Evolutionary conservation across 768 basidiomycete species (phyloP).

Genomic region (Antrodiella citrinella): DNA sequence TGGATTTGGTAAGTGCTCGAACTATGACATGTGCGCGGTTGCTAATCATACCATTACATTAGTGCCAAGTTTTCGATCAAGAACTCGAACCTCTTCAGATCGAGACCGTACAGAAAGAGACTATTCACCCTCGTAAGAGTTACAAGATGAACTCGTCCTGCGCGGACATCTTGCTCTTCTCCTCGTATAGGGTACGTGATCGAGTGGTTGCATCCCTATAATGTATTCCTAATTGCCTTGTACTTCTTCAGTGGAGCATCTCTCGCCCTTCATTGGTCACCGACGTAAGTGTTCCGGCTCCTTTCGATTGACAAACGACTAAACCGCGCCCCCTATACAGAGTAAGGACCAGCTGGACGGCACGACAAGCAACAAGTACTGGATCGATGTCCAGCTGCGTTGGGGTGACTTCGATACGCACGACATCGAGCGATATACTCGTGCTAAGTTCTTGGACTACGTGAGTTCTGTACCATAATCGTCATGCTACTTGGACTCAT

Average conservation of each 20-base stretch:
- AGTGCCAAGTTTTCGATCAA: slow-evolving; percentile 99
- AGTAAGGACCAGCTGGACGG: slow-evolving; percentile 94
- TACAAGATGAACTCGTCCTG: slow-evolving; percentile 99
- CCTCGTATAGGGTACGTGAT: slow-evolving; percentile 70
- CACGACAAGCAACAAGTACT: slow-evolving; percentile 98
- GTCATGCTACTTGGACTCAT: too few species aligned
- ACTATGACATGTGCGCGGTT: neutral
- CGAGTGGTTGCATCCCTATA: too few species aligned
- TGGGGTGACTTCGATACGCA: slow-evolving; percentile 99
- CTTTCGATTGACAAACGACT: neutral
- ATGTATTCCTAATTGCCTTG: neutral
- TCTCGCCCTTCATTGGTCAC: slow-evolving; percentile 92
- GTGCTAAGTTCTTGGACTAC: slow-evolving; percentile 98
- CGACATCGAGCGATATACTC: slow-evolving; percentile 97
- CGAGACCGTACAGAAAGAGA: slow-evolving; percentile 99
- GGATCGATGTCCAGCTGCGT: slow-evolving; percentile 91
- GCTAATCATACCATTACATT: neutral
- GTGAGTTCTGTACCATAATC: slow-evolving; percentile 41
- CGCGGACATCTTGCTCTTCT: slow-evolving; percentile 96
- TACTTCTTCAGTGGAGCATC: slow-evolving; percentile 76
- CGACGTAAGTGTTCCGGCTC: slow-evolving; percentile 47
- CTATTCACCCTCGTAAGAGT: slow-evolving; percentile 98
- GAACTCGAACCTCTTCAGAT: slow-evolving; percentile 97
- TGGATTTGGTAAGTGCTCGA: slow-evolving; percentile 59
- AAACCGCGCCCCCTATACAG: slow-evolving; percentile 28